These are phyloP conservation scores for Barnettozyma sp. DNA, from an alignment of 805 yeast genomes.

Conservation along the genomic window DNA sequence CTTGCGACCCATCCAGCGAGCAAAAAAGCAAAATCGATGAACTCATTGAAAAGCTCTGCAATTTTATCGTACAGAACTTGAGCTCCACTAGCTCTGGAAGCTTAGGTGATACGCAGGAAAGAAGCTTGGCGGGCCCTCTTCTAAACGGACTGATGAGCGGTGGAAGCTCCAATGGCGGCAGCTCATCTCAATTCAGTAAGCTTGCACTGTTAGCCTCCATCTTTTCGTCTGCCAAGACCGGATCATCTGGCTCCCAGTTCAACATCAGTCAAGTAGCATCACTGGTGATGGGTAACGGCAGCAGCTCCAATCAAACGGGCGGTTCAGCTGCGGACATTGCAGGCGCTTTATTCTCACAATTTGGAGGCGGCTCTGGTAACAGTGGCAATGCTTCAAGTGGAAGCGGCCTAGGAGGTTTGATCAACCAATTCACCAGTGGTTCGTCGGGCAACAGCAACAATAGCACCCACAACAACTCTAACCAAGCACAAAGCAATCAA, in stretches of 20 bases:
- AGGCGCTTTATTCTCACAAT: slow-evolving; percentile 9
- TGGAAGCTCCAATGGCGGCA: slow-evolving; percentile 12
- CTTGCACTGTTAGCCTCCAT: slow-evolving; percentile 14
- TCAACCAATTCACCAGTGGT: slow-evolving; percentile 1
- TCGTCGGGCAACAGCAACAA: background rate
- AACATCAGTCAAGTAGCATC: slow-evolving; percentile 13
- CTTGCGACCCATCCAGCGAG: slow-evolving; percentile 16
- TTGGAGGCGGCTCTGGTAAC: slow-evolving; percentile 11
- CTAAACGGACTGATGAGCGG: slow-evolving; percentile 20
- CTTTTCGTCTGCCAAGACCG: slow-evolving; percentile 9
- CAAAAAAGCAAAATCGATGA: slow-evolving; percentile 18
- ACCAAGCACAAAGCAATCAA: background rate
- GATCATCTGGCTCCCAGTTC: slow-evolving; percentile 9
- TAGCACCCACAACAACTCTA: background rate
- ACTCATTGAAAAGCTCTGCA: slow-evolving; percentile 17
- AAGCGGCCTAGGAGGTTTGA: slow-evolving; percentile 2
- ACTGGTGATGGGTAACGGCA: slow-evolving; percentile 9
- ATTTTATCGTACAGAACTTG: slow-evolving; percentile 19
- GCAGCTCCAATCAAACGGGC: background rate
- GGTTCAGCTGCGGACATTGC: slow-evolving; percentile 4
- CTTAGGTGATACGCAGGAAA: slow-evolving; percentile 15
- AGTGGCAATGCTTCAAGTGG: slow-evolving; percentile 1
- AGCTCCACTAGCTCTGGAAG: slow-evolving; percentile 17
- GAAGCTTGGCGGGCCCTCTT: slow-evolving; percentile 18
- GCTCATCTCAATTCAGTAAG: slow-evolving; percentile 14